A percentile compares a stretch with the other conserved stretches of the same genome.
These are phyloP conservation scores for Plasmodium vivax DNA, from an alignment of 169 alveolate genomes.

Conservation along the genomic window DNA sequence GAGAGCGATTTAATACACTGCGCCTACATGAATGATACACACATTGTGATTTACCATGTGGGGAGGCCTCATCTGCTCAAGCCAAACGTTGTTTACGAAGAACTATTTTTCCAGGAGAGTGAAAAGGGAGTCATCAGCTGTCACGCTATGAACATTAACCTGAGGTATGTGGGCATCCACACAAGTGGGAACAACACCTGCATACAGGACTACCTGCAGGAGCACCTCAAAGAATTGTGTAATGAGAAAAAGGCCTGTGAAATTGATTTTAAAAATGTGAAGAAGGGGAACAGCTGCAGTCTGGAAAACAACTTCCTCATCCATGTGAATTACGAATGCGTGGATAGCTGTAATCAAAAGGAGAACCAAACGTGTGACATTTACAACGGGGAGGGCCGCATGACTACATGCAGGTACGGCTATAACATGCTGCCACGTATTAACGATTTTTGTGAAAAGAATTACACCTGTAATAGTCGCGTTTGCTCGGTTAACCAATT, in stretches of 20 bases:
- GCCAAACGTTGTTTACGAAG: conserved; percentile 29
- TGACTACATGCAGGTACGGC: conserved; percentile 3
- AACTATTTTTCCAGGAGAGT: conserved; percentile 28
- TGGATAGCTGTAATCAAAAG: background rate
- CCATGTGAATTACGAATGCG: conserved; percentile 23
- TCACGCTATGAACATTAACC: conserved; percentile 8
- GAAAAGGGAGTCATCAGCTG: conserved; percentile 21
- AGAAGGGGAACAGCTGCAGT: background rate
- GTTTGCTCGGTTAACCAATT: conserved; percentile 33
- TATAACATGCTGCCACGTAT: background rate
- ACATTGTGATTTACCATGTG: conserved; percentile 11
- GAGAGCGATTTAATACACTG: background rate
- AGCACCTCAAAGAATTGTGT: background rate
- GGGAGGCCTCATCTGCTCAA: conserved; percentile 10
- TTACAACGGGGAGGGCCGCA: background rate
- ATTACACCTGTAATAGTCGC: conserved; percentile 4
- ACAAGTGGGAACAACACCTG: background rate
- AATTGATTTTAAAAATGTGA: background rate
- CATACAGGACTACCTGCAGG: background rate
- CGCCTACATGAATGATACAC: background rate
- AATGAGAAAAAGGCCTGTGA: conserved; percentile 20
- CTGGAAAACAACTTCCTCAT: background rate
- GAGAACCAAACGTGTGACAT: background rate
- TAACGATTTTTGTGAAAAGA: conserved; percentile 13
- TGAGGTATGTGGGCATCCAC: background rate